phyloP scores from a whole-genome alignment of 1,284 basidiomycete species.

The Ceratobasidium sp. region DNA sequence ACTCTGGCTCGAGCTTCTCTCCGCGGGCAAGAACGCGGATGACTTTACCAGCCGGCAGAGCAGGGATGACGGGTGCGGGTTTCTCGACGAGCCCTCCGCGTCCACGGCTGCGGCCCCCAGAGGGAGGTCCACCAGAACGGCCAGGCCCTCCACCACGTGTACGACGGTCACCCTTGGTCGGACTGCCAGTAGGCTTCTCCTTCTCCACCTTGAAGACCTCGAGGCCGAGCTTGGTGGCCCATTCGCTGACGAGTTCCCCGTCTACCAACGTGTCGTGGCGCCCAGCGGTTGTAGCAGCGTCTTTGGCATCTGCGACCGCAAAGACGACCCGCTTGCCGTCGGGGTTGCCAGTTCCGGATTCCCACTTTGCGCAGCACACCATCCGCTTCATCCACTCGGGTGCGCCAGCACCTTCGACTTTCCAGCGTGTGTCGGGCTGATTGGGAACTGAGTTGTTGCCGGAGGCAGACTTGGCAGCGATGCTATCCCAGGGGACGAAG shows the following conservation, averaged over 20 bases:
- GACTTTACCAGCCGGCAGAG: conserved; percentile 53
- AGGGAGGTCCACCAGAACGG: conserved; percentile 69
- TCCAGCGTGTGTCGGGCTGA: conserved; percentile 33
- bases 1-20: conserved; percentile 69
- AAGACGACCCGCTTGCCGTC: conserved; percentile 55
- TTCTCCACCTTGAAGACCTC: conserved; percentile 62
- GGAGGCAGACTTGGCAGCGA: conserved; percentile 28
- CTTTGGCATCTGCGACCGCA: conserved; percentile 58
- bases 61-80: conserved; percentile 28
- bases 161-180: conserved; percentile 41
- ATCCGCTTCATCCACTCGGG: conserved; percentile 83
- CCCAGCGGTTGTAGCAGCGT: conserved; percentile 38
- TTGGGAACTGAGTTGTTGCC: conserved; percentile 30
- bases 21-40: conserved; percentile 77
- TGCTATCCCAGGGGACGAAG: conserved; percentile 76
- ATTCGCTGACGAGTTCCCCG: conserved; percentile 65
- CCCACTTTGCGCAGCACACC: conserved; percentile 79
- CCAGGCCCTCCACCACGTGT: conserved; percentile 55
- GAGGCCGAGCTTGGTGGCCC: conserved; percentile 69
- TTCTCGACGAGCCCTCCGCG: conserved; percentile 40
- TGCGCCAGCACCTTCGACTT: conserved; percentile 49
- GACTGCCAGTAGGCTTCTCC: conserved; percentile 24
- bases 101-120: conserved; percentile 72
- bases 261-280: conserved; percentile 65
- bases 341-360: conserved; percentile 52